These are phyloP conservation scores for Blastocystis sp. DNA, from an alignment of 352 stramenopile species.

Conservation along the genomic window DNA sequence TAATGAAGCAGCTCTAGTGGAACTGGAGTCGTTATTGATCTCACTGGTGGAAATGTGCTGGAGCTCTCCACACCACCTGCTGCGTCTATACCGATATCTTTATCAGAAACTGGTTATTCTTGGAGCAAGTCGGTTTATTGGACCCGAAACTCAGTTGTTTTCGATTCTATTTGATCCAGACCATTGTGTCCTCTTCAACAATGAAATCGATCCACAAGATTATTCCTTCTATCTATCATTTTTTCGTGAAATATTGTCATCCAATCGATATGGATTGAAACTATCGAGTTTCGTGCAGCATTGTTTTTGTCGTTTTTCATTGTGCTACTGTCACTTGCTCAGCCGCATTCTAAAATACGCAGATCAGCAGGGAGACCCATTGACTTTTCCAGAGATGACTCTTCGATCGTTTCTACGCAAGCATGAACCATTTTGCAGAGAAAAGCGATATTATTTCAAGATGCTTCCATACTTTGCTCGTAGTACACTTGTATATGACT, in stretches of 20 bases:
- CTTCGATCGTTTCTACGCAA: neutral
- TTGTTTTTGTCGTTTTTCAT: neutral
- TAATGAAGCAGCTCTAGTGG: neutral
- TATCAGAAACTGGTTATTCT: neutral
- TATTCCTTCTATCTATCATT: neutral
- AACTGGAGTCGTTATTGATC: neutral
- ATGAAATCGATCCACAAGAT: neutral
- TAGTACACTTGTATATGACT: neutral
- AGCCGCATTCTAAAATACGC: neutral
- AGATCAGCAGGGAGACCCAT: neutral
- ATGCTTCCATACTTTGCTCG: neutral
- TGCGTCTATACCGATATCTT: neutral
- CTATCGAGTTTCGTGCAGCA: neutral
- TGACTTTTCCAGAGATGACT: neutral
- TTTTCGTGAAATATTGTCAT: neutral
- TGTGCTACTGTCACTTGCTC: neutral
- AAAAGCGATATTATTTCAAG: neutral
- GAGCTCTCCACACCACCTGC: neutral
- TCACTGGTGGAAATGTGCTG: neutral
- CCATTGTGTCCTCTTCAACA: neutral
- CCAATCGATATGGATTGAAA: neutral
- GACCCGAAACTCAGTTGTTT: neutral
- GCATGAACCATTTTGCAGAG: neutral
- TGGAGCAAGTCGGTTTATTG: neutral
- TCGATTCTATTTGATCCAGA: neutral